Conservation (phyloP, 2,329 filamentous ascomycete genomes). For the Colletotrichum zoysiae region DNA sequence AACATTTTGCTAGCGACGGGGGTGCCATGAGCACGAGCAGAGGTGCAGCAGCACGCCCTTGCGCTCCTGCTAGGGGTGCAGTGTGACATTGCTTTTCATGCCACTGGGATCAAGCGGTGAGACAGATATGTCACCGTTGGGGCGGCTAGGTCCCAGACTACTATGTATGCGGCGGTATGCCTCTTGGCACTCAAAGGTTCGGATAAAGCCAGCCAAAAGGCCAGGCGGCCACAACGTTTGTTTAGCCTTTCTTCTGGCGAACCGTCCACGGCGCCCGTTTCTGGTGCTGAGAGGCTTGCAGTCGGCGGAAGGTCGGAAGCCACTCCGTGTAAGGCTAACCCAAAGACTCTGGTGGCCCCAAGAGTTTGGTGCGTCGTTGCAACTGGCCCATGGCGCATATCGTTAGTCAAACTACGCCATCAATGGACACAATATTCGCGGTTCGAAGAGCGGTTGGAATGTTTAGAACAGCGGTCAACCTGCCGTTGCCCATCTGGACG, state of each 20-base stretch:
- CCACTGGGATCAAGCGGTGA: conserved; percentile 36
- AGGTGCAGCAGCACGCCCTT: conserved; percentile 36
- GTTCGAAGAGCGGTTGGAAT: neutral
- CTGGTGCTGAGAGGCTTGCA: conserved; percentile 3
- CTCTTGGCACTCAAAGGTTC: neutral
- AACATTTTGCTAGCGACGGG: conserved; percentile 2
- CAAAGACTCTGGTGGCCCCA: conserved; percentile 1
- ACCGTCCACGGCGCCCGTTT: conserved; percentile 1
- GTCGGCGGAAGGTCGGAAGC: conserved; percentile 26
- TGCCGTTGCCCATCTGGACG: neutral
- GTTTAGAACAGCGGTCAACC: conserved; percentile 3
- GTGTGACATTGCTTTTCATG: conserved; percentile 28
- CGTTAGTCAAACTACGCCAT: neutral
- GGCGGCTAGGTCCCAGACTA: conserved; percentile 8
- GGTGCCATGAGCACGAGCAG: neutral
- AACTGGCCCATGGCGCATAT: conserved; percentile 2
- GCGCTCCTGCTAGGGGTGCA: conserved; percentile 35
- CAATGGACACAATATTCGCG: neutral
- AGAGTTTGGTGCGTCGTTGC: neutral
- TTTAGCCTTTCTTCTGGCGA: conserved; percentile 2
- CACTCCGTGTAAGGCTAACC: conserved; percentile 3
- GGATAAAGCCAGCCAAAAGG: neutral
- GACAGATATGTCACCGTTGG: conserved; percentile 29
- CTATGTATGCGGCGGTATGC: conserved; percentile 8
- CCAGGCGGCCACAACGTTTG: neutral